A percentile compares a stretch with the other conserved stretches of the same genome.
phyloP scores from a whole-genome alignment of 2,329 filamentous ascomycete genomes.

The Kalmusia sp. region DNA sequence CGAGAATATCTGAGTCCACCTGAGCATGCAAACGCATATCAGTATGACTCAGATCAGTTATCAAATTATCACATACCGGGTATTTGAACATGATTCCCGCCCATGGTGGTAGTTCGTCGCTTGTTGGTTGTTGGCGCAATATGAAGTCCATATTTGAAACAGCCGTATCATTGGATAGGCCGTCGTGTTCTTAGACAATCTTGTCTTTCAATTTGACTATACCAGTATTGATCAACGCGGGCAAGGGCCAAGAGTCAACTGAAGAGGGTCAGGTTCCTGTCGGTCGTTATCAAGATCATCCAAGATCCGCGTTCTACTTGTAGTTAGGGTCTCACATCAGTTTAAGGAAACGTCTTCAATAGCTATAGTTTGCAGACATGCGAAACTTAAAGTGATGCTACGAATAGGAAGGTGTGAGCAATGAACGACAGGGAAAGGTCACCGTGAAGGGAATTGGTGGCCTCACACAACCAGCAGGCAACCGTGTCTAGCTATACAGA shows the following conservation, averaged over 20 bases:
- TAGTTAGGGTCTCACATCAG: neutral
- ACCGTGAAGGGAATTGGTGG: neutral
- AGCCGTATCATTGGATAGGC: neutral
- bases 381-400: neutral
- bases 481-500: conserved; percentile 3
- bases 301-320: neutral
- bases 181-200: neutral
- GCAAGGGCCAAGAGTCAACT: neutral
- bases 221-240: neutral
- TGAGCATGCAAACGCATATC: neutral
- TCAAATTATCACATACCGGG: neutral
- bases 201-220: neutral
- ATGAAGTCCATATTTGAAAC: conserved; percentile 21
- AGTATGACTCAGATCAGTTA: neutral
- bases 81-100: conserved; percentile 28
- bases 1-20: conserved; percentile 33
- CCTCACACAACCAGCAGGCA: conserved; percentile 6
- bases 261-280: neutral
- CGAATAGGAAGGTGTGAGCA: neutral
- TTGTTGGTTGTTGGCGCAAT: conserved; percentile 21
- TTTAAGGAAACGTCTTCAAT: neutral
- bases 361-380: neutral
- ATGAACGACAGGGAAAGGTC: neutral
- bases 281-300: neutral
- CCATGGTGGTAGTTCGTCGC: conserved; percentile 35